Evolutionary conservation across 139 green algal species (phyloP), one percentile per base, ranked within the genome.

Genomic region (Micractinium conductrix): DNA sequence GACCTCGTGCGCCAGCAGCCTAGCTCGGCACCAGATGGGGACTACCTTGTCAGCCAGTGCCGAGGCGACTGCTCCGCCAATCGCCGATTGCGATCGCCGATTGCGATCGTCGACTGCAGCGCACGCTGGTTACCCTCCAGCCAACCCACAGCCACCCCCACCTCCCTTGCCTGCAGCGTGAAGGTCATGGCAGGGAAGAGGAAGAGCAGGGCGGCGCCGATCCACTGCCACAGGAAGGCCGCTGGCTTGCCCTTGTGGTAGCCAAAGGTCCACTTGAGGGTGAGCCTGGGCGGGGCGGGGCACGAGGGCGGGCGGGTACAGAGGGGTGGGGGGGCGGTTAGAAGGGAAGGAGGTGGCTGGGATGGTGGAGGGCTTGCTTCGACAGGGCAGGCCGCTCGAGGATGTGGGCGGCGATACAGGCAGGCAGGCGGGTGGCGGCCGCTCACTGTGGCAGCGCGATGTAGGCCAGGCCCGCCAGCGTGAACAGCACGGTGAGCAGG

Each of bases 221-320:
- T 83, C 79, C 79, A 86, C 78, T 89, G 85, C 85, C 85, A 89
- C 79, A 89, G 75, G 75, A 89, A 89, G n/a, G 69, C 33, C 40
- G 78, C 53, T 22, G 42, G 55, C 45, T 81, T 83, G 85, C 79
- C 79, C 14, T 30, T 75, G 81, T 89, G 67, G 53, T 86, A 86
- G 50, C 73, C 45, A 65, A 63, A 79, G 16, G 19, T 45, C 73
- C 73, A 79, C 28, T 65, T 65, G 4, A 79, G 44, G 28, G 45
- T 65, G 44, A 65, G 73, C 69, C 38, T 48, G 38, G 24, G 60
- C 24, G 17, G 24, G 22, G 60, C 2, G 33, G 19, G 44, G 7
- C 30, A 45, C 33, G 4, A 48, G 69, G 38, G 38, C 38, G 1
- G 35, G 65, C 12, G 10, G 65, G 8, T 16, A 35, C 58, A 35